Base-by-base conservation (phyloP, 2,329 filamentous ascomycete species). In the Paraphaeosphaeria sporulosa region DNA sequence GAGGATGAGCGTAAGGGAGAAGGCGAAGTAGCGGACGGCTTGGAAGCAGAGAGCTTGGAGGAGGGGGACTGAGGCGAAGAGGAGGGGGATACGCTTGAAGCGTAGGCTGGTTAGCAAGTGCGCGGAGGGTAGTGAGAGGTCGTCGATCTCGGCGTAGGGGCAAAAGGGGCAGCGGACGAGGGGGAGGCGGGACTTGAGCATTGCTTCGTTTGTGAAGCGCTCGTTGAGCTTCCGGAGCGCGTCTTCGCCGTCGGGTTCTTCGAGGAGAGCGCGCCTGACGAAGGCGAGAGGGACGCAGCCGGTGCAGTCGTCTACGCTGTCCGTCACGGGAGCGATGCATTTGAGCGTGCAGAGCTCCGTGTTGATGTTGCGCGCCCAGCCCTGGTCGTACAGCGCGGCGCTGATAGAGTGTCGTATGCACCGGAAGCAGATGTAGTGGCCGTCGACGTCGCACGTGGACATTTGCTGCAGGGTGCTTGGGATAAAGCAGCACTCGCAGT, bases 321-420 rank as follows among this genome's bases (percentile, higher is more conserved):
- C 80, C 0, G 86, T 82, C 53, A 89, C 85, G 0, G 92, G 89
- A 1, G 94, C 92, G n/a, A 96, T 85, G 74, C 95, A 98, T 62
- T 87, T 87, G 56, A 98, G 83, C 0, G 92, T 93, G 40, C 91
- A 91, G 40, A 84, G 87, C 60, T 88, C 84, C 30, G 87, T 78
- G 72, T 95, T 86, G 68, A 97, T 90, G 69, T 87, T 95, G 60
- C 90, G 89, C 52, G 88, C 86, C 92, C 94, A 97, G 55, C 92
- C 92, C 76, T 98, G 95, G 0, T 95, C 95, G 74, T 96, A 98
- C 0, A 98, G 82, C 1, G 94, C 93, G 75, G 98, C 94, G 52
- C 90, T 90, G 60, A 94, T 85, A 12, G 93, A 90, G 65, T 90
- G 88, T 64, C 90, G 89, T 53, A 98, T 89, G 77, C 95, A 98